These are phyloP conservation scores for Chimonanthus praecox DNA, from an alignment of 164 flowering plant genomes.

Conservation along the genomic window DNA sequence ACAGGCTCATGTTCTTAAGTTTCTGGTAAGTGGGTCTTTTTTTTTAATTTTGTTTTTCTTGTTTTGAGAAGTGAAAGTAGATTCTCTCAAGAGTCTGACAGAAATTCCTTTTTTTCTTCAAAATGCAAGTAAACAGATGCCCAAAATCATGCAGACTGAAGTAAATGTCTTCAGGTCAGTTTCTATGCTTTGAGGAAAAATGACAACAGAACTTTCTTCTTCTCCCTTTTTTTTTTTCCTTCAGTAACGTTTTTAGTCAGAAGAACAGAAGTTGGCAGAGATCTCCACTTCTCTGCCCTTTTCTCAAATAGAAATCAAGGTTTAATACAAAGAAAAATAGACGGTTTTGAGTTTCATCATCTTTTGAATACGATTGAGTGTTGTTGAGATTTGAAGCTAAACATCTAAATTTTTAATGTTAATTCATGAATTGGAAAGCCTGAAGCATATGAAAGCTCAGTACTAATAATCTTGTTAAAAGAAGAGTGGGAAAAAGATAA, in stretches of 20 bases:
- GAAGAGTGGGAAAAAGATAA: too few species aligned
- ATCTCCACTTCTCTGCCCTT: background rate
- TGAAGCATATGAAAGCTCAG: too few species aligned
- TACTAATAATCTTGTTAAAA: too few species aligned
- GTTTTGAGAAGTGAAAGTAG: background rate
- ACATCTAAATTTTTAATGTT: too few species aligned
- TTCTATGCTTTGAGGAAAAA: background rate
- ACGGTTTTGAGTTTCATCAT: conserved; percentile 7
- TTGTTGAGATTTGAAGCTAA: too few species aligned
- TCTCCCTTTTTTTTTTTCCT: background rate
- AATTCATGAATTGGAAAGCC: too few species aligned
- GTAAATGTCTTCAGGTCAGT: background rate
- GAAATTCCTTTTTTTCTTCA: conserved; percentile 4
- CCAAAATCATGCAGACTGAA: conserved; percentile 10
- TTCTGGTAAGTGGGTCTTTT: conserved; percentile 7
- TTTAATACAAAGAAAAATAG: background rate
- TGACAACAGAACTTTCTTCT: conserved; percentile 13
- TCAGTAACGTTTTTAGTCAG: conserved; percentile 13
- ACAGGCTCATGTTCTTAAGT: conserved; percentile 4
- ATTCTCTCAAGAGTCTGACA: background rate
- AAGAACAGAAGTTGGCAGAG: conserved; percentile 5
- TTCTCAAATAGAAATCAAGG: conserved; percentile 3
- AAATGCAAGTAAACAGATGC: background rate
- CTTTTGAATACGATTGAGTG: background rate
- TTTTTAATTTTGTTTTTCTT: background rate